Percentiles rank a stretch among this genome's conserved stretches.
phyloP scores from a whole-genome alignment of 106 monocot species.

The Posidonia australis region DNA sequence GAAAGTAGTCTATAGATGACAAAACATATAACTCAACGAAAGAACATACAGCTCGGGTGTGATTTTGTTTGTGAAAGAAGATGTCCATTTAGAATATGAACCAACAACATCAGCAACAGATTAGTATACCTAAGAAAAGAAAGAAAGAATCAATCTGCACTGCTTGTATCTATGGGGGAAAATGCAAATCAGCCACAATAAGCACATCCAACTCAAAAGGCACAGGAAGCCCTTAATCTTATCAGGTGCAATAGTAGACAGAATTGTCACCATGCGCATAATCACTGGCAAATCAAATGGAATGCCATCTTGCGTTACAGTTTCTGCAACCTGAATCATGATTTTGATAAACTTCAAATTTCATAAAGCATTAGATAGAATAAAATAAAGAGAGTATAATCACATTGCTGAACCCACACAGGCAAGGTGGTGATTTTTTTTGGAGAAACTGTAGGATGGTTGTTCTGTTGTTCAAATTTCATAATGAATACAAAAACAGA shows the following conservation, averaged over 20 bases:
- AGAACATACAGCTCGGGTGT: conserved; percentile 61
- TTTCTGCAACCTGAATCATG: conserved; percentile 64
- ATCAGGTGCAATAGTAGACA: conserved; percentile 44
- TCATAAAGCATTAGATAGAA: no score
- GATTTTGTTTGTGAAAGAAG: conserved; percentile 36
- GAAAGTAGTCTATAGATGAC: neutral
- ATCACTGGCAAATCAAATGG: conserved; percentile 59
- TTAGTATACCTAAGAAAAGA: conserved; percentile 59
- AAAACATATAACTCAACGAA: neutral
- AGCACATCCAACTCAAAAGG: conserved; percentile 45
- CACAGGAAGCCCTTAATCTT: conserved; percentile 55
- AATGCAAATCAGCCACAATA: neutral
- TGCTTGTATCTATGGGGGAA: neutral
- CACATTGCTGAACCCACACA: no score
- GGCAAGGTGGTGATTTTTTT: no score
- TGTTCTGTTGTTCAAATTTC: no score
- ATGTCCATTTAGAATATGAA: conserved; percentile 79
- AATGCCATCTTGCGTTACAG: conserved; percentile 54
- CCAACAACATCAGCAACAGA: conserved; percentile 81
- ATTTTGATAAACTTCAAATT: no score
- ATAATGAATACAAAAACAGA: no score
- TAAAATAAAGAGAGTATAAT: no score
- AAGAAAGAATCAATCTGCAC: conserved; percentile 4
- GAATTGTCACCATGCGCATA: conserved; percentile 50
- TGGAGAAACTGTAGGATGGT: no score